These are phyloP conservation scores for Clarireedia monteithiana DNA, from an alignment of 2,329 filamentous ascomycete species.

Conservation along the genomic window DNA sequence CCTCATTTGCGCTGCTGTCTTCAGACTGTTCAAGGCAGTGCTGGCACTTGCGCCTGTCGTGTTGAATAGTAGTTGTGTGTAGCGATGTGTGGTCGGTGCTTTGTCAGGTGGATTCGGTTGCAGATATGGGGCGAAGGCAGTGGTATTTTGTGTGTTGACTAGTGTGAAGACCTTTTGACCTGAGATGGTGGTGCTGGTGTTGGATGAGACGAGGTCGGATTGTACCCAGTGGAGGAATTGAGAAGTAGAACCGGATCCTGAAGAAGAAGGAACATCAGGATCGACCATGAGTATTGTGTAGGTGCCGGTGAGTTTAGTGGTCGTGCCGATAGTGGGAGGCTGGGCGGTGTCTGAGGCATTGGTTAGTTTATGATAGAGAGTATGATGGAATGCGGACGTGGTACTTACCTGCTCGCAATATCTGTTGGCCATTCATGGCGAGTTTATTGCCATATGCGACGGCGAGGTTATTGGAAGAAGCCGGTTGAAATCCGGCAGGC, in stretches of 20 bases:
- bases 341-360: conserved; percentile 13
- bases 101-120: conserved; percentile 21
- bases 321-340: conserved; percentile 20
- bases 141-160: conserved; percentile 14
- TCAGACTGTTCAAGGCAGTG: conserved; percentile 1
- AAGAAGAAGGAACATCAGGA: conserved; percentile 21
- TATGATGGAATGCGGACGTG: too few species aligned
- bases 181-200: conserved; percentile 16
- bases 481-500: conserved; percentile 21
- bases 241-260: conserved; percentile 14
- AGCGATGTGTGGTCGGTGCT: conserved; percentile 22
- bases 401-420: conserved; percentile 20
- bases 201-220: conserved; percentile 19
- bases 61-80: conserved; percentile 23
- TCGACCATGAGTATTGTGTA: conserved; percentile 27
- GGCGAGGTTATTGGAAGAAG: conserved; percentile 19
- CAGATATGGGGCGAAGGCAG: conserved; percentile 20
- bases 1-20: background rate
- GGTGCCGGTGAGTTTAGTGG: conserved; percentile 16
- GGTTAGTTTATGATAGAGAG: conserved; percentile 1
- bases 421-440: conserved; percentile 20
- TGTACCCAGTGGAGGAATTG: conserved; percentile 28
- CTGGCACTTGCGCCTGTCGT: conserved; percentile 13
- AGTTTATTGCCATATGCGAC: conserved; percentile 20
- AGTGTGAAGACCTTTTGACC: conserved; percentile 20